Evolutionary conservation across 345 rosid species (phyloP).

Genomic region (Microcos paniculata): DNA sequence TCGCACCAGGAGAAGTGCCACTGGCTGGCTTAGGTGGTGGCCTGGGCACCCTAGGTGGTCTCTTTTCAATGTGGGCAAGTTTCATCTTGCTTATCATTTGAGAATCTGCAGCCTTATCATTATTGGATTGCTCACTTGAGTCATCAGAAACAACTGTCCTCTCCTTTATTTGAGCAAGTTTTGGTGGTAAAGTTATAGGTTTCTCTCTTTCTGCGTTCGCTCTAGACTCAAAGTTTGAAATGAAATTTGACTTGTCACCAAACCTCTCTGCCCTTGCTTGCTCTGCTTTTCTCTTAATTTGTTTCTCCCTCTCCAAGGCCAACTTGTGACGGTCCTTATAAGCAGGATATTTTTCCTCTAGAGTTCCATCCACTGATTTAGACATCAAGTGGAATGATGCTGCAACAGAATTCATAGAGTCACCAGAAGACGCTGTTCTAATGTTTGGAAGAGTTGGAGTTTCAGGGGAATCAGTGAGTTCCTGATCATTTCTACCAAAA

Average conservation of each 20-base stretch:
- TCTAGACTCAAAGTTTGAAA: constrained; percentile 27
- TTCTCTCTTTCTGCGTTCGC: constrained; percentile 30
- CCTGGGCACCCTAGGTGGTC: constrained; percentile 77
- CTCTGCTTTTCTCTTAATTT: constrained; percentile 75
- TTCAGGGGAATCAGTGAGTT: constrained; percentile 57
- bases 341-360: constrained; percentile 87
- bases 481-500: constrained; percentile 72
- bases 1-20: constrained; percentile 34
- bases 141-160: constrained; percentile 38
- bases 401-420: constrained; percentile 60
- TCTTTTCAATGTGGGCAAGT: constrained; percentile 73
- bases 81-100: constrained; percentile 63
- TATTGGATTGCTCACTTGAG: constrained; percentile 50
- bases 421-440: constrained; percentile 52
- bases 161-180: constrained; percentile 79
- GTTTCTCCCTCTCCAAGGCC: constrained; percentile 88
- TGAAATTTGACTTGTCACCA: constrained; percentile 37
- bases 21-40: constrained; percentile 81
- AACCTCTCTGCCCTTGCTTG: constrained; percentile 76
- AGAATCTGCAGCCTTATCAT: constrained; percentile 53
- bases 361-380: constrained; percentile 72
- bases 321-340: constrained; percentile 90
- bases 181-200: constrained; percentile 52
- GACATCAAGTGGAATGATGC: constrained; percentile 89
- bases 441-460: constrained; percentile 51